Conservation (phyloP, 805 yeast genomes). For the Candida rishiriensis region DNA sequence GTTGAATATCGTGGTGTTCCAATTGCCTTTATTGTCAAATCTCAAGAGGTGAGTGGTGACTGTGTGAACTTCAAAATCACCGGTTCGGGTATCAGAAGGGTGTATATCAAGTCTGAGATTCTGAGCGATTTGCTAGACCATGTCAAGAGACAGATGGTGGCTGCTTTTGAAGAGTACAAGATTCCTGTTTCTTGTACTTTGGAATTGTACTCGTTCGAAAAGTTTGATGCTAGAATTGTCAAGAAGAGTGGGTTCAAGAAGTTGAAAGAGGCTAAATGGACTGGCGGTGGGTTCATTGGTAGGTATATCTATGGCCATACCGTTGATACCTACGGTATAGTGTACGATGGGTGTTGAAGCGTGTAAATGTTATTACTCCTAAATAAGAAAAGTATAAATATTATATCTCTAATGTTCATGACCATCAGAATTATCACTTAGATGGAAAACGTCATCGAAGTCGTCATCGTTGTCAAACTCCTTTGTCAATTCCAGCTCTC, state of each 20-base stretch:
- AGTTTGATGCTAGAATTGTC: conserved; percentile 33
- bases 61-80: conserved; percentile 39
- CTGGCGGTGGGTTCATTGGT: conserved; percentile 6
- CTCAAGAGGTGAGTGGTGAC: conserved; percentile 28
- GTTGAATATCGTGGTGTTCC: conserved; percentile 67
- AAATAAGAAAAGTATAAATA: background rate
- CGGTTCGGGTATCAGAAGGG: conserved; percentile 63
- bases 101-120: conserved; percentile 60
- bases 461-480: conserved; percentile 19
- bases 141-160: conserved; percentile 45
- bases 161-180: conserved; percentile 7
- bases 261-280: conserved; percentile 17
- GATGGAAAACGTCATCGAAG: conserved; percentile 24
- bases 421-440: conserved; percentile 14
- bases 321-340: conserved; percentile 14
- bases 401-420: conserved; percentile 3
- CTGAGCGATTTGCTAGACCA: conserved; percentile 59
- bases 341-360: background rate
- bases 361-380: too few species aligned
- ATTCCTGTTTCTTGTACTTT: conserved; percentile 35
- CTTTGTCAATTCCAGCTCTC: conserved; percentile 27
- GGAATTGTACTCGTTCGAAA: conserved; percentile 52
- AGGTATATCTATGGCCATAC: conserved; percentile 17
- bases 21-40: conserved; percentile 52
- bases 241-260: conserved; percentile 39